phyloP scores from a whole-genome alignment of 331 rosid species.

The Quercus lobata region DNA sequence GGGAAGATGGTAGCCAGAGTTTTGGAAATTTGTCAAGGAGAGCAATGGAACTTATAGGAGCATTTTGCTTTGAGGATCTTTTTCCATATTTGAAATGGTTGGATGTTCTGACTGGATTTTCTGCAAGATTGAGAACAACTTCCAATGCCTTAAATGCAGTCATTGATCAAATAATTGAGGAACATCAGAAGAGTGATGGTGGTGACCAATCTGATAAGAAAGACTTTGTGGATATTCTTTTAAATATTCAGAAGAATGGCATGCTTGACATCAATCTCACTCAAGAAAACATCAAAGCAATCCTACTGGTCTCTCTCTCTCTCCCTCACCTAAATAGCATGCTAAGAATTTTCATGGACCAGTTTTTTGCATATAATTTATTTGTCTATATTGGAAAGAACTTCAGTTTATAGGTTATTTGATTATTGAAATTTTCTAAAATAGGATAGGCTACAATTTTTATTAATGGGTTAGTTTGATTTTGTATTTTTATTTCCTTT shows the following conservation, averaged over 20 bases:
- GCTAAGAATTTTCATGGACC: too few relatives aligned
- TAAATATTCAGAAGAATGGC: conserved; percentile 8
- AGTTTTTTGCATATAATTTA: too few relatives aligned
- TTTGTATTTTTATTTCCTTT: too few relatives aligned
- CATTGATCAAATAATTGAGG: conserved; percentile 22
- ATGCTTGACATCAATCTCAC: conserved; percentile 17
- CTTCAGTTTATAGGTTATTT: too few relatives aligned
- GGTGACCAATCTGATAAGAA: background rate
- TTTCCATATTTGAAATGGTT: conserved; percentile 27
- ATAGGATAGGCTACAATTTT: too few relatives aligned
- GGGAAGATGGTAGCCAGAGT: conserved; percentile 1
- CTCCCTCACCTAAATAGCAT: too few relatives aligned
- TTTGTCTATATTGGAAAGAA: too few relatives aligned
- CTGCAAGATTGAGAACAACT: background rate
- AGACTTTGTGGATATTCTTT: conserved; percentile 21
- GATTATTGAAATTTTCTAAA: too few relatives aligned
- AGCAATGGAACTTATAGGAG: conserved; percentile 6
- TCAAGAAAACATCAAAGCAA: conserved; percentile 22
- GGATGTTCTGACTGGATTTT: conserved; percentile 14
- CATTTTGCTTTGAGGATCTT: conserved; percentile 6
- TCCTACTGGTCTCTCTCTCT: conserved; percentile 16
- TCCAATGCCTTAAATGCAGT: background rate
- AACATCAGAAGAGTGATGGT: background rate
- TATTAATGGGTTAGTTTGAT: too few relatives aligned
- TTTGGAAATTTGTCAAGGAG: conserved; percentile 8